Conservation (phyloP, 169 alveolate species). For the Theileria parva region DNA sequence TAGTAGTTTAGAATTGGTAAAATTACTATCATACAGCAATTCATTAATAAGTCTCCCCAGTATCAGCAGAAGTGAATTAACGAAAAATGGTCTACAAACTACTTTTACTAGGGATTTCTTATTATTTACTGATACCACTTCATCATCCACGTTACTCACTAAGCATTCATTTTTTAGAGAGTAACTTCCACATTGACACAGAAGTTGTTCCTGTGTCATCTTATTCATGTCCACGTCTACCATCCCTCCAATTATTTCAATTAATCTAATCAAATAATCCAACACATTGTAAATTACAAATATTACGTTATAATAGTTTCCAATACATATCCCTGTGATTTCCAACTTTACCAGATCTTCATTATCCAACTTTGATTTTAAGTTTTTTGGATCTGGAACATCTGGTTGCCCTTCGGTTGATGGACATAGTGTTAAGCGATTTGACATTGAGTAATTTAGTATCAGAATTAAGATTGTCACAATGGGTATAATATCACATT, state of each 20-base stretch:
- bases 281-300: constrained; percentile 26
- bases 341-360: background rate
- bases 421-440: background rate
- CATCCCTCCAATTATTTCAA: constrained; percentile 33
- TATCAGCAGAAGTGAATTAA: constrained; percentile 24
- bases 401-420: too few species aligned
- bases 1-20: background rate
- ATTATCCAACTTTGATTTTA: too few species aligned
- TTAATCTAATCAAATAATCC: constrained; percentile 35
- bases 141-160: constrained; percentile 42
- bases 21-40: constrained; percentile 54
- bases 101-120: constrained; percentile 27
- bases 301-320: constrained; percentile 14
- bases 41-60: constrained; percentile 44
- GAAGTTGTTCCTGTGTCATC: constrained; percentile 46
- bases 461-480: background rate
- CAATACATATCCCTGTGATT: background rate
- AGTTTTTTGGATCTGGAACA: too few species aligned
- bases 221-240: constrained; percentile 38
- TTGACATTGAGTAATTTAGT: constrained; percentile 14
- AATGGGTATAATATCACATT: constrained; percentile 39
- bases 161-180: constrained; percentile 30
- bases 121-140: constrained; percentile 5
- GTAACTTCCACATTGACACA: constrained; percentile 56
- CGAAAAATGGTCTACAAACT: constrained; percentile 39